Base-by-base conservation (phyloP, 2,329 filamentous ascomycete species). In the Ascocoryne sarcoides region DNA sequence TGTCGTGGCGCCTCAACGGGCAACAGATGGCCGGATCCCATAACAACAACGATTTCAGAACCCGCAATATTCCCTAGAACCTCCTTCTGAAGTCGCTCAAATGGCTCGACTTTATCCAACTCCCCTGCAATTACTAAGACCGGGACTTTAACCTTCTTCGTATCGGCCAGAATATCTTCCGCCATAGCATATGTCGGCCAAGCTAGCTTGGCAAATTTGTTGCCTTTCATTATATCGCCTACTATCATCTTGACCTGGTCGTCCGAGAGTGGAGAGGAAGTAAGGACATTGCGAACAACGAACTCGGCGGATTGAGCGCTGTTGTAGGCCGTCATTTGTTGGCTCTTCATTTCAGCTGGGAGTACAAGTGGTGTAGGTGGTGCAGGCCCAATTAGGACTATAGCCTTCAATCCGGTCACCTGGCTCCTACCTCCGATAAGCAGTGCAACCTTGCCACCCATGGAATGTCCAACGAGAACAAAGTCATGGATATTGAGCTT, bases 361-460 rank as follows among this genome's bases (percentile, higher is more conserved):
- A 65, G 48, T 5, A 47, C 16, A 10, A 64, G 45, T 1, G 62
- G 48, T 2, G 52, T 52, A 1, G 60, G 56, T 2, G 62, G 60
- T 2, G 62, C 58, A 0, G 63, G 60, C 2, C 57, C 56, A 9
- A 63, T 40, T 2, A 65, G 47, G 0, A 63, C 49, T 3, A 64
- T 12, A 40, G 67, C 58, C 19, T 46, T 49, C 0, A 62, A 12
- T 0, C 37, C 36, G 9, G 32, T 10, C 10, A 45, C 8, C 4
- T 16, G 29, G 5, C 32, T 28, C 9, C 38, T 32, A 19, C 47
- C 45, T 1, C 49, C 52, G 9, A 55, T 42, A 10, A 54, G 40
- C 15, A 63, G 52, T 0, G 58, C 55, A 2, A 65, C 57, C 37
- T 65, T 65, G 12, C 56, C 62, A 3, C 63, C 63, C 63, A 65